These are phyloP conservation scores for Puccinia horiana DNA, from an alignment of 1,284 basidiomycete species.

Conservation along the genomic window DNA sequence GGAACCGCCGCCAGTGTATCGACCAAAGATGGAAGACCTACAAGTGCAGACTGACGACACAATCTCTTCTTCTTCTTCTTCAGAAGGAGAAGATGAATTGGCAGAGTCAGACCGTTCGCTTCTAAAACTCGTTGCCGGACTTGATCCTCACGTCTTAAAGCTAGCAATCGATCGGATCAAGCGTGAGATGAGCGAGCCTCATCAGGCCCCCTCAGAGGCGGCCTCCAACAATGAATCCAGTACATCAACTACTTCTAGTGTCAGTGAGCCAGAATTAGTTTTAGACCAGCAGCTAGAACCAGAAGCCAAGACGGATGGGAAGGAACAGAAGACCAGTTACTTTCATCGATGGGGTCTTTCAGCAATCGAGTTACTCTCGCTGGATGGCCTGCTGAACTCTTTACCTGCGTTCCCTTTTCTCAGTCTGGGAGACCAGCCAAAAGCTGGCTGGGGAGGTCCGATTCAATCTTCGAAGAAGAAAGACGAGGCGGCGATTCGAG, in stretches of 20 bases:
- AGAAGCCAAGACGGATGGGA: not conserved
- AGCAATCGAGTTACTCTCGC: not conserved
- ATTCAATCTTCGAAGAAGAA: too few relatives aligned
- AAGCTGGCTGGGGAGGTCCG: not conserved
- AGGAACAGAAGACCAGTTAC: not conserved
- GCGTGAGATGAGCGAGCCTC: not conserved
- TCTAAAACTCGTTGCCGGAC: not conserved
- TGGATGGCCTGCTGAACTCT: not conserved
- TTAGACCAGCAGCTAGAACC: not conserved
- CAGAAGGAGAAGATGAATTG: not conserved
- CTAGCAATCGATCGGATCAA: constrained; percentile 5
- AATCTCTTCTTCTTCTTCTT: not conserved
- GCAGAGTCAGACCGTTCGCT: not conserved
- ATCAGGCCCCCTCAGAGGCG: not conserved
- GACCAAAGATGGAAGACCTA: constrained; percentile 42
- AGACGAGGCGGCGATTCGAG: not conserved
- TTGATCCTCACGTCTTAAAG: constrained; percentile 10
- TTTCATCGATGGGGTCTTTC: not conserved
- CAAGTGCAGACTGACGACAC: constrained; percentile 29
- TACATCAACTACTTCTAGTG: not conserved
- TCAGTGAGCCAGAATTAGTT: not conserved
- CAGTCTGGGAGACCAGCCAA: not conserved
- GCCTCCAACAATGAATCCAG: not conserved
- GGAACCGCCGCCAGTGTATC: constrained; percentile 46
- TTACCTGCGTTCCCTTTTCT: not conserved